These are phyloP conservation scores for Arthroderma sp. DNA, from an alignment of 2,329 filamentous ascomycete genomes.

Conservation along the genomic window DNA sequence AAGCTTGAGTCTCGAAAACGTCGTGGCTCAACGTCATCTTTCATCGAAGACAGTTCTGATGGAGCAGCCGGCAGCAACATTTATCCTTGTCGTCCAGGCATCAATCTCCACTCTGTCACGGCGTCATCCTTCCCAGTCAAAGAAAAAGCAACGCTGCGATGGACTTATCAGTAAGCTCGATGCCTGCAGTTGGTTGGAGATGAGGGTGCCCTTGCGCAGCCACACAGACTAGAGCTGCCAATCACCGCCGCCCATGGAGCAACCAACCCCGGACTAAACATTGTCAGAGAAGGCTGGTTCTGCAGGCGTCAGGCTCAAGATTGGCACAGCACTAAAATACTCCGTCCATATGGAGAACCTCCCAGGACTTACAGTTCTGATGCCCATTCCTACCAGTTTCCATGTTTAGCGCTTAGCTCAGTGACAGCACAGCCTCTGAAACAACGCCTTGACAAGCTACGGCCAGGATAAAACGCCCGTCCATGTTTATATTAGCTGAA, in stretches of 20 bases:
- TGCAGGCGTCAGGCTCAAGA: neutral
- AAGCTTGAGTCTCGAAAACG: neutral
- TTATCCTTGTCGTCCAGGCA: neutral
- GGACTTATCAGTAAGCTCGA: neutral
- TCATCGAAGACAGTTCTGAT: neutral
- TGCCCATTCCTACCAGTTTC: neutral
- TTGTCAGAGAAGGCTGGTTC: neutral
- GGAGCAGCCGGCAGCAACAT: neutral
- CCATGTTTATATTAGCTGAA: neutral
- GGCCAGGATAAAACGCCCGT: neutral
- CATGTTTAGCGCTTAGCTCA: neutral
- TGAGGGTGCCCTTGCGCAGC: neutral
- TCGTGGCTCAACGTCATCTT: neutral
- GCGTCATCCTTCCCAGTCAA: neutral
- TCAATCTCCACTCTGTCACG: neutral
- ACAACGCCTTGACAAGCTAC: neutral
- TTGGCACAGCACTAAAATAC: neutral
- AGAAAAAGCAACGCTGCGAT: neutral
- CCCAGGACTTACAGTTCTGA: neutral
- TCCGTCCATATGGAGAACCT: no score
- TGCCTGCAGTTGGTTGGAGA: neutral
- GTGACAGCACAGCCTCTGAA: neutral
- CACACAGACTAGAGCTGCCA: neutral
- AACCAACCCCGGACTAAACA: neutral
- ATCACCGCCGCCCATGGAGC: neutral